A percentile compares a stretch with the other conserved stretches of the same genome.
Conservation (phyloP, 352 stramenopile genomes). For the Pythium biforme region DNA sequence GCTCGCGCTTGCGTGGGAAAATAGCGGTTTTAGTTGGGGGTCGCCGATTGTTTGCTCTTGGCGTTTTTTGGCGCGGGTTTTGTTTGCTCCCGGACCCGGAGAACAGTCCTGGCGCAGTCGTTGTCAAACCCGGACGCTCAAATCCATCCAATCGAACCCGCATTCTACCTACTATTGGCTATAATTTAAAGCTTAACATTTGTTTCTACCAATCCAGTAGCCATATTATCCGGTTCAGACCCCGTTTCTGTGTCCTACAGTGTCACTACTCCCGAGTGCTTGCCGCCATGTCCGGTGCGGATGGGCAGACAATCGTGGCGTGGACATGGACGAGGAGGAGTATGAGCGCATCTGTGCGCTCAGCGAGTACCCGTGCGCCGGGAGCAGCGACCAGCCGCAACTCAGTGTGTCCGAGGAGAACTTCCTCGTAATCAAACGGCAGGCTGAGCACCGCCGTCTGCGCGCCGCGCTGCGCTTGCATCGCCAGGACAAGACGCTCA, state of each 20-base stretch:
- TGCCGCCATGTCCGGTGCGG: no score
- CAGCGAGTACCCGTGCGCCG: slow-evolving; percentile 27
- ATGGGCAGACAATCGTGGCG: no score
- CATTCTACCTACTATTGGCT: slow-evolving; percentile 4
- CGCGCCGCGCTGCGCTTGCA: slow-evolving; percentile 46
- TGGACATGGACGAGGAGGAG: slow-evolving; percentile 49
- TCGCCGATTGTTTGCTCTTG: slow-evolving; percentile 12
- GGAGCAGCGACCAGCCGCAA: not conserved
- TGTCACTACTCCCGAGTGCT: not conserved
- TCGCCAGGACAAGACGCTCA: slow-evolving; percentile 57
- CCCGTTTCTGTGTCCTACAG: slow-evolving; percentile 8
- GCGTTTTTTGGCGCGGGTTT: slow-evolving; percentile 25
- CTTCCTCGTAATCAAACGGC: slow-evolving; percentile 60
- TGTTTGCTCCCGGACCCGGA: not conserved
- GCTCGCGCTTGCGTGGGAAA: not conserved
- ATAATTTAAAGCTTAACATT: not conserved
- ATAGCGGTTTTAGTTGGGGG: slow-evolving; percentile 4
- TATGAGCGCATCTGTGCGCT: slow-evolving; percentile 51
- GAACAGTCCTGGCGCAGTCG: slow-evolving; percentile 1
- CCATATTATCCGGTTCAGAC: not conserved
- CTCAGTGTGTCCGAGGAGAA: slow-evolving; percentile 49
- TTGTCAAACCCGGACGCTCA: slow-evolving; percentile 5
- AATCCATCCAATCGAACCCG: slow-evolving; percentile 20
- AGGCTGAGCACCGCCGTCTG: slow-evolving; percentile 46
- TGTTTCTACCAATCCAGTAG: slow-evolving; percentile 15